Evolutionary conservation across 768 basidiomycete species (phyloP), one percentile per base, ranked within the genome.

Genomic region (Amanita phalloides): DNA sequence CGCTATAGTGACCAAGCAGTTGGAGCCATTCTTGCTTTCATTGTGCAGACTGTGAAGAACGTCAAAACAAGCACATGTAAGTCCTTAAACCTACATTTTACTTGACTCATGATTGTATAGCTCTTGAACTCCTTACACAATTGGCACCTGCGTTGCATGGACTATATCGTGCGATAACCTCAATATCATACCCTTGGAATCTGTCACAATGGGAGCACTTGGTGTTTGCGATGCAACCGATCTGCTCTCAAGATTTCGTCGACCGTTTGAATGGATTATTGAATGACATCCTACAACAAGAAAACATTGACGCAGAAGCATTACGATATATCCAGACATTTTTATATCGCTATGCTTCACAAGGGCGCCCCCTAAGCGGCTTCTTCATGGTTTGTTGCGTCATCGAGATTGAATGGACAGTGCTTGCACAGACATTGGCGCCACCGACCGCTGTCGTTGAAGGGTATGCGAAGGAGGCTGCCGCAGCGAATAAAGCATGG

Each of bases 361-460:
- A 76, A 51, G 86, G 84, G 7, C 76, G 90, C 5, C 90, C 91
- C 10, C 70, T 93, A 13, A 90, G 83, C 49, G 89, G 90, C 8
- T 90, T 90, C 62, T 92, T 93, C 58, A 75, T 88, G 50, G 81
- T 91, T n/a, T 93, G 90, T 65, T 92, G 90, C 61, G 80, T 89
- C 43, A 78, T 89, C 58, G 89, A 92, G 64, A 83, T 82, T 38
- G 78, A 86, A 59, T 90, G 89, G 84, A 91, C 89, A 4, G 73
- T 89, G 17, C 77, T 94, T 21, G 83, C 88, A 3, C 90, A 91
- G 64, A 79, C 76, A 6, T 66, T 77, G 20, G 71, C 73, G 2
- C 64, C 71, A 54, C 62, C 69, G 42, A 59, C 61, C 20, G 49
- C 53, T 10, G 60, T 60, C 13, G 58, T 57, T 23, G 51, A 56